Evolutionary conservation across 164 flowering plant genomes (phyloP).

Genomic region (Vitis vinifera): ASM3070453v1 NC_081823.1:3093501-3094000

Average conservation of each 20-base stretch:
- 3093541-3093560: not conserved
- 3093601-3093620: not conserved
- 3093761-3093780: constrained; percentile 94
- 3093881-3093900: constrained; percentile 92
- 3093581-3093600: too few species aligned
- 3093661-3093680: constrained; percentile 64
- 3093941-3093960: too few species aligned
- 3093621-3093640: not conserved
- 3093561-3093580: too few species aligned
- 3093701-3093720: constrained; percentile 78
- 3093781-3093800: constrained; percentile 91
- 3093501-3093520: too few species aligned
- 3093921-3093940: too few species aligned
- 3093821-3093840: constrained; percentile 91
- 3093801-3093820: constrained; percentile 86
- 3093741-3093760: constrained; percentile 84
- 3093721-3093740: constrained; percentile 86
- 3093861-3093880: constrained; percentile 82
- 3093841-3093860: constrained; percentile 79
- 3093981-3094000: too few species aligned
- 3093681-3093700: constrained; percentile 93
- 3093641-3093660: not conserved
- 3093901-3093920: constrained; percentile 47
- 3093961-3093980: too few species aligned
- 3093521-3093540: not conserved